Evolutionary conservation across 2,329 filamentous ascomycete species (phyloP).

Genomic region (Huntiella abstrusa): DNA sequence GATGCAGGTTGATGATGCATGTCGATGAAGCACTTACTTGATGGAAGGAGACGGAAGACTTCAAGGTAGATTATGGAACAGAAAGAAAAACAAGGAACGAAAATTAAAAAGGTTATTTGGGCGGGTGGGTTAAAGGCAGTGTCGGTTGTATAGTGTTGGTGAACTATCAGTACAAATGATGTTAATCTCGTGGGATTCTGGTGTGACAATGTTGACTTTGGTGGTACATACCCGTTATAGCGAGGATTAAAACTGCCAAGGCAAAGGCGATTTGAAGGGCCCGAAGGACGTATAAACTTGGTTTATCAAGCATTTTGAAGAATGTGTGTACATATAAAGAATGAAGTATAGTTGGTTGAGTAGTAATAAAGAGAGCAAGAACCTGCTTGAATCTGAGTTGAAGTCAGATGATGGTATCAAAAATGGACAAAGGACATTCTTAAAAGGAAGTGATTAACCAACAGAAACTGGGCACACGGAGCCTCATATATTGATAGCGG

Average conservation of each 20-base stretch:
- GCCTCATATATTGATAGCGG: background rate
- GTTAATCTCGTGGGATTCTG: background rate
- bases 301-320: too few relatives aligned
- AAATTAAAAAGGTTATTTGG: conserved; percentile 39
- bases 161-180: conserved; percentile 23
- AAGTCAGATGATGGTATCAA: background rate
- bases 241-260: conserved; percentile 27
- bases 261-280: conserved; percentile 27
- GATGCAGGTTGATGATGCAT: background rate
- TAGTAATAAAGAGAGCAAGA: too few relatives aligned
- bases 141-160: conserved; percentile 39
- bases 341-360: background rate
- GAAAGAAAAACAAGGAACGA: conserved; percentile 33
- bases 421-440: background rate
- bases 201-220: background rate
- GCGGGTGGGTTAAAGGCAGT: conserved; percentile 35
- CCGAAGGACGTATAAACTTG: conserved; percentile 17
- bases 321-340: background rate
- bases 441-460: background rate
- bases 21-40: conserved; percentile 18
- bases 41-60: conserved; percentile 27
- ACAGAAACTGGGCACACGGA: background rate
- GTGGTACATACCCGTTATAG: conserved; percentile 28
- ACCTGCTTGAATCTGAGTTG: too few relatives aligned
- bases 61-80: conserved; percentile 36